Evolutionary conservation across 345 rosid genomes (phyloP).

Genomic region (Pistacia integerrima): DNA sequence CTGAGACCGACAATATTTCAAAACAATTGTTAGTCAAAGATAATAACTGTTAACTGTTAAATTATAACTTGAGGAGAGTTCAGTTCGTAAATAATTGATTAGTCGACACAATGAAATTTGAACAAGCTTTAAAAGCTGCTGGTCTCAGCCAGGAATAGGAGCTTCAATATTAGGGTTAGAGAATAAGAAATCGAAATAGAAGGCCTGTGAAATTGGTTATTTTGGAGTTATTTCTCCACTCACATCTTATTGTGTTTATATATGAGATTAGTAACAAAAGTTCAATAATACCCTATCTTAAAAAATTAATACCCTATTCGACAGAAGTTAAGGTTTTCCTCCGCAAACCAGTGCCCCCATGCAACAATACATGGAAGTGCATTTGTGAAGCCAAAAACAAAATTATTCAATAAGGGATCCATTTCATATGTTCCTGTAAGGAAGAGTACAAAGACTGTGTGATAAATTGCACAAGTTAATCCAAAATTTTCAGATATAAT

Average conservation of each 20-base stretch:
- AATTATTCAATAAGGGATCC: neutral
- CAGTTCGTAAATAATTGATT: no score
- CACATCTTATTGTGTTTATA: no score
- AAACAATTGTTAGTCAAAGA: neutral
- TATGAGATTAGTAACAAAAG: no score
- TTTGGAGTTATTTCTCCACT: no score
- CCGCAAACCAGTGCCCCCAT: neutral
- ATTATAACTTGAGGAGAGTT: no score
- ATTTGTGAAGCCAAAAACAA: neutral
- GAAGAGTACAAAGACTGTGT: neutral
- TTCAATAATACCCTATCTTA: no score
- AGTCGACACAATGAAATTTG: neutral
- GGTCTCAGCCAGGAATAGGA: neutral
- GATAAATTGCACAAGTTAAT: neutral
- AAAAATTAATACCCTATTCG: no score
- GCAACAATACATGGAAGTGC: neutral
- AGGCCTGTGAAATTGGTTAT: no score
- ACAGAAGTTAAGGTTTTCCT: neutral
- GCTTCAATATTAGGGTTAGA: no score
- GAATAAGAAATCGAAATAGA: no score
- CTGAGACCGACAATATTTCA: neutral
- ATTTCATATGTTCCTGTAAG: neutral
- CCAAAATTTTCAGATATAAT: neutral
- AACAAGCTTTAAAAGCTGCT: neutral
- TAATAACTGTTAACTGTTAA: no score